Evolutionary conservation across 2,329 filamentous ascomycete species (phyloP).

Genomic region (Aphanocladium album): DNA sequence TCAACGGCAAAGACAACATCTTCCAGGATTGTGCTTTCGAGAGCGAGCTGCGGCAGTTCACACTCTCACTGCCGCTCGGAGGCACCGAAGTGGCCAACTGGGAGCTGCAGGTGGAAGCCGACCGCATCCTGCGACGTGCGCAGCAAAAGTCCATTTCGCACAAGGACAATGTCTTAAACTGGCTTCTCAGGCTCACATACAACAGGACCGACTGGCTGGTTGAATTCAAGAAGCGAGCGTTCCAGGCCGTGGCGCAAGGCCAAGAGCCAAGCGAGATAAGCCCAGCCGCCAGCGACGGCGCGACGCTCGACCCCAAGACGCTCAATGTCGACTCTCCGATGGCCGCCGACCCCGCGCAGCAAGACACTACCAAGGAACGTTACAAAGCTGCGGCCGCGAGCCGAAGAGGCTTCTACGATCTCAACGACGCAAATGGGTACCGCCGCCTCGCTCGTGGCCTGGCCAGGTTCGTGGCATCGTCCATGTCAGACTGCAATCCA

Average conservation of each 20-base stretch:
- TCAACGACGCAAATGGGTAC: constrained; percentile 57
- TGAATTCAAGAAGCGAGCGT: constrained; percentile 49
- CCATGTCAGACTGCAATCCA: constrained; percentile 56
- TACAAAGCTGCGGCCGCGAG: constrained; percentile 45
- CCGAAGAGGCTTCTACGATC: constrained; percentile 53
- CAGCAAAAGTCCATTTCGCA: constrained; percentile 47
- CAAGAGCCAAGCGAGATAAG: background rate
- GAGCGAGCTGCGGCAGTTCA: constrained; percentile 47
- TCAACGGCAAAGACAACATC: constrained; percentile 54
- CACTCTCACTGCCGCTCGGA: constrained; percentile 44
- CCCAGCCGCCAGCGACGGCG: background rate
- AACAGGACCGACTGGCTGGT: constrained; percentile 49
- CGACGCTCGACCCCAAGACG: background rate
- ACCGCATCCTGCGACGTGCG: constrained; percentile 50
- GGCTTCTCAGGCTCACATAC: constrained; percentile 49
- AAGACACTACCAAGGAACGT: constrained; percentile 57
- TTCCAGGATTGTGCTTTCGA: constrained; percentile 55
- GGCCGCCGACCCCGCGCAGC: constrained; percentile 21
- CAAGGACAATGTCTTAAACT: constrained; percentile 47
- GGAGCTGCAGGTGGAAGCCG: constrained; percentile 56
- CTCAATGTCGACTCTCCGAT: background rate
- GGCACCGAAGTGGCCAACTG: constrained; percentile 55
- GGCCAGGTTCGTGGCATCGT: constrained; percentile 45
- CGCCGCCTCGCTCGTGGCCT: constrained; percentile 51
- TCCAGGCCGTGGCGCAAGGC: background rate